A percentile compares a stretch with the other conserved stretches of the same genome.
phyloP scores from a whole-genome alignment of 768 basidiomycete species.

The Hydnum rufescens region DNA sequence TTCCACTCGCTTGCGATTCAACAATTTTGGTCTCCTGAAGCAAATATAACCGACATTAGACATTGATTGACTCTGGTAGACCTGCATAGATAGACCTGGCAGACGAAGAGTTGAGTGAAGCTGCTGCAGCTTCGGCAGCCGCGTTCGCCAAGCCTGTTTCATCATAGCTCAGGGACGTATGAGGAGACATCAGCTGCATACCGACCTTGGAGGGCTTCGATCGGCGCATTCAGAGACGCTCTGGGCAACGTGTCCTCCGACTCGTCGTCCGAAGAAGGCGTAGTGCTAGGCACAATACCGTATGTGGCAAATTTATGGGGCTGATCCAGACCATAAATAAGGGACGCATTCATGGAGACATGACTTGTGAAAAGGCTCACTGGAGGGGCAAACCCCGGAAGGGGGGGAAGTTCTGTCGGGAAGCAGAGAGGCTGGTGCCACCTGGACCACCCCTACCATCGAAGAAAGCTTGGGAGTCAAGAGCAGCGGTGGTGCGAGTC shows the following conservation, averaged over 20 bases:
- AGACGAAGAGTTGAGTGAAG: slow-evolving; percentile 1
- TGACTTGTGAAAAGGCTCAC: slow-evolving; percentile 21
- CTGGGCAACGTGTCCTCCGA: slow-evolving; percentile 77
- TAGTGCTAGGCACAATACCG: slow-evolving; percentile 68
- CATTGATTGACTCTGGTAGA: background rate
- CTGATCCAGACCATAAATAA: slow-evolving; percentile 20
- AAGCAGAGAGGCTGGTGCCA: slow-evolving; percentile 2
- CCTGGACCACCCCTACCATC: background rate
- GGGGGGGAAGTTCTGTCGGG: slow-evolving; percentile 37
- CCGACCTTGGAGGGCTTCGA: slow-evolving; percentile 72
- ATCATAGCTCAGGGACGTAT: background rate
- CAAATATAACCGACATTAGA: background rate
- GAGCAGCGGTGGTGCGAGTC: slow-evolving; percentile 2
- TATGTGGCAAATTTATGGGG: slow-evolving; percentile 83
- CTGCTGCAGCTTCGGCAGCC: slow-evolving; percentile 71
- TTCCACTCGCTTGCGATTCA: slow-evolving; percentile 70
- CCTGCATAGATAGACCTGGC: background rate
- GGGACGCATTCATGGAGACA: slow-evolving; percentile 9
- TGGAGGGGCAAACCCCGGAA: slow-evolving; percentile 83
- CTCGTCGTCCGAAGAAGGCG: slow-evolving; percentile 77
- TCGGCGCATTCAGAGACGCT: slow-evolving; percentile 71
- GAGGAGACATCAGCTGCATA: background rate
- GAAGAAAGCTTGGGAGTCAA: background rate
- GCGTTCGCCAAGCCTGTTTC: slow-evolving; percentile 51
- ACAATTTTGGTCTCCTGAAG: slow-evolving; percentile 26